Conservation (phyloP, 2,329 filamentous ascomycete genomes). For the Hirsutella minnesotensis region DNA sequence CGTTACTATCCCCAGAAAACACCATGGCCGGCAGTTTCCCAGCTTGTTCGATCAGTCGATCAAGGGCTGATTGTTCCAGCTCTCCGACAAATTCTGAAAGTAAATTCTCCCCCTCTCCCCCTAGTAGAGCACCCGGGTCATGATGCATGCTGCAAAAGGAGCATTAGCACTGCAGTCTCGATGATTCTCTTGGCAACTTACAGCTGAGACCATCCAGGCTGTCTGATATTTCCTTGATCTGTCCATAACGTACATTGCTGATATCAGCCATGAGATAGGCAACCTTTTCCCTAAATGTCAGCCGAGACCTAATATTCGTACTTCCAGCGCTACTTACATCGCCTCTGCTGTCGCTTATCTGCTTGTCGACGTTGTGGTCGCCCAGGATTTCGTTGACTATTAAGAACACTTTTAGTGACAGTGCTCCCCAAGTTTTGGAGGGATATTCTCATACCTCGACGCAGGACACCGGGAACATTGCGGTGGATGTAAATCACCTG, state of each 20-base stretch:
- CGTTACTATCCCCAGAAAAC: too few species aligned
- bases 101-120: too few species aligned
- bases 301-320: background rate
- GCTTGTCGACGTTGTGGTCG: conserved; percentile 97
- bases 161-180: background rate
- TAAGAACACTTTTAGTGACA: too few species aligned
- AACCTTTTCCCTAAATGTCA: conserved; percentile 33
- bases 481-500: conserved; percentile 89
- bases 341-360: conserved; percentile 90
- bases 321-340: conserved; percentile 43
- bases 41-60: too few species aligned
- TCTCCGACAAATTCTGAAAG: too few species aligned
- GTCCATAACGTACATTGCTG: conserved; percentile 65
- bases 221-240: conserved; percentile 80
- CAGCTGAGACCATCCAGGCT: conserved; percentile 70
- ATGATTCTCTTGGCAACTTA: conserved; percentile 30
- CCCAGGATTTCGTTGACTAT: conserved; percentile 93
- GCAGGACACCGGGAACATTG: conserved; percentile 90
- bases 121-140: conserved; percentile 36
- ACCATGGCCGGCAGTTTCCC: too few species aligned
- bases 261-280: conserved; percentile 98
- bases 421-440: too few species aligned
- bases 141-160: conserved; percentile 24
- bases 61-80: too few species aligned
- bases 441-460: conserved; percentile 52